These are phyloP conservation scores for Penicillium freii DNA, from an alignment of 2,329 filamentous ascomycete species.

Conservation along the genomic window DNA sequence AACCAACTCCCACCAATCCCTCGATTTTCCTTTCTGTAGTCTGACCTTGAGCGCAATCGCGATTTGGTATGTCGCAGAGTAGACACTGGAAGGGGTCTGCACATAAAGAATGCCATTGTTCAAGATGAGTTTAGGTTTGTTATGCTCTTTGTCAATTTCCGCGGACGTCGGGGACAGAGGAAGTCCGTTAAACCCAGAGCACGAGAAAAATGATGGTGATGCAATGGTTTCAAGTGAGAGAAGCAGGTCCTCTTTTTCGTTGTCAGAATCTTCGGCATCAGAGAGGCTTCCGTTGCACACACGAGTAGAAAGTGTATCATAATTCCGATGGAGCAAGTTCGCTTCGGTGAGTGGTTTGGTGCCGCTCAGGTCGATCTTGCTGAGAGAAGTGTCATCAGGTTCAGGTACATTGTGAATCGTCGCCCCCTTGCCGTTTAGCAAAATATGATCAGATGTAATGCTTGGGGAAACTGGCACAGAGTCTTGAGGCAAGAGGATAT, in stretches of 20 bases:
- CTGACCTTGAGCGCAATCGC: conserved; percentile 13
- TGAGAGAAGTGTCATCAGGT: neutral
- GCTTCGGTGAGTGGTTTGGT: neutral
- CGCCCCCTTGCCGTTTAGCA: neutral
- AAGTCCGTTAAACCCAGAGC: neutral
- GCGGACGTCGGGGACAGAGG: neutral
- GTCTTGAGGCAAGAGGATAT: neutral
- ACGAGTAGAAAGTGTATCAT: conserved; percentile 14
- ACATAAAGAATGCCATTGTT: conserved; percentile 21
- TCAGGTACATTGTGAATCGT: neutral
- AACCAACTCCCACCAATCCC: conserved; percentile 30
- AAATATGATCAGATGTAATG: neutral
- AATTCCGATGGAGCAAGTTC: neutral
- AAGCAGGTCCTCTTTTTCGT: neutral
- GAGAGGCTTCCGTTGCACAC: conserved; percentile 13
- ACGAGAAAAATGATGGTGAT: neutral
- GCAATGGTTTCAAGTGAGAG: neutral
- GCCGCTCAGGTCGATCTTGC: neutral
- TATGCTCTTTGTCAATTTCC: neutral
- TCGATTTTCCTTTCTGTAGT: conserved; percentile 17
- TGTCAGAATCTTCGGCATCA: neutral
- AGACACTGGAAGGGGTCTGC: conserved; percentile 12
- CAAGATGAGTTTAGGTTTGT: conserved; percentile 13
- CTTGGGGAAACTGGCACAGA: neutral
- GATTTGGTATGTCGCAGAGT: conserved; percentile 24